Evolutionary conservation across 1,139 yeast species (phyloP).

Genomic region (Pichia inconspicua): DNA sequence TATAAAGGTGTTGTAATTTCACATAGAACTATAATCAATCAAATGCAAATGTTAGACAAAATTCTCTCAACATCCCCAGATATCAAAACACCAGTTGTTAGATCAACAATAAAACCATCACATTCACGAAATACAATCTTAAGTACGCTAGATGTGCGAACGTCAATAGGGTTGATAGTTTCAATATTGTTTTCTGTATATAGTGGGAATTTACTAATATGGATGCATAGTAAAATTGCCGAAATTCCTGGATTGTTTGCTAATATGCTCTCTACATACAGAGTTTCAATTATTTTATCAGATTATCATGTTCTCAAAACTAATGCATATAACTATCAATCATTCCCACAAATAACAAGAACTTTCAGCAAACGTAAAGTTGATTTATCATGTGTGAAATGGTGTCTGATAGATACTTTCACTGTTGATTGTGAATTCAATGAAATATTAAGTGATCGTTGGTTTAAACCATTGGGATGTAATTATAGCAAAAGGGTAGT

Average conservation of each 20-base stretch:
- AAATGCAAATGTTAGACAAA: slow-evolving; percentile 68
- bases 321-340: slow-evolving; percentile 88
- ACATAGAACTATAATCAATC: slow-evolving; percentile 81
- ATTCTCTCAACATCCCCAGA: slow-evolving; percentile 61
- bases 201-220: slow-evolving; percentile 73
- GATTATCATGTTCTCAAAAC: slow-evolving; percentile 89
- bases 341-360: slow-evolving; percentile 78
- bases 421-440: slow-evolving; percentile 92
- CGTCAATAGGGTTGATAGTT: slow-evolving; percentile 78
- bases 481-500: slow-evolving; percentile 67
- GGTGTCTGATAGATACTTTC: slow-evolving; percentile 88
- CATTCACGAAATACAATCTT: slow-evolving; percentile 34
- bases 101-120: slow-evolving; percentile 32
- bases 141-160: slow-evolving; percentile 78
- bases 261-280: slow-evolving; percentile 59
- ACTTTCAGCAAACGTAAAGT: slow-evolving; percentile 74
- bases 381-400: slow-evolving; percentile 70
- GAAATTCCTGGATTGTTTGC: slow-evolving; percentile 87
- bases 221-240: slow-evolving; percentile 72
- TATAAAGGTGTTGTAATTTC: slow-evolving; percentile 89
- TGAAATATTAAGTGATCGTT: slow-evolving; percentile 83
- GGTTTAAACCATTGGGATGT: slow-evolving; percentile 88
- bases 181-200: slow-evolving; percentile 78
- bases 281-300: slow-evolving; percentile 68
- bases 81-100: slow-evolving; percentile 21